Percentiles rank a stretch among this genome's conserved stretches.
Evolutionary conservation across 495 filamentous ascomycete genomes (phyloP).

Genomic region (Penicillium mononematosum): DNA sequence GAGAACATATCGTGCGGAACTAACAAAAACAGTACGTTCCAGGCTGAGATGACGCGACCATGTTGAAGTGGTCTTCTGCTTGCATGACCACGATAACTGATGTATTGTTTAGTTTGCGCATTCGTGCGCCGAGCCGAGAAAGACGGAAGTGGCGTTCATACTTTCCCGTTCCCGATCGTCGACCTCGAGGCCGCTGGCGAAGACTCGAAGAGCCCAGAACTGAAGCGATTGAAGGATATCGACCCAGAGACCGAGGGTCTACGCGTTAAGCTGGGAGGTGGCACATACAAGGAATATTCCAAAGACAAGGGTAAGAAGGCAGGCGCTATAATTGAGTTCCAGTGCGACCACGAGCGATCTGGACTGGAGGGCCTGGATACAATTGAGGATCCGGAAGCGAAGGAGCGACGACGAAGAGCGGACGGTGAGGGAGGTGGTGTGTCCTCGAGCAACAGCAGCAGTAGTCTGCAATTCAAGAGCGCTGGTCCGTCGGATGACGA

Average conservation of each 20-base stretch:
- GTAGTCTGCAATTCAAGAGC: slow-evolving; percentile 68
- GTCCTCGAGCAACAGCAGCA: slow-evolving; percentile 13
- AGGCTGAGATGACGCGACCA: neutral
- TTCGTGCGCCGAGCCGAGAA: slow-evolving; percentile 54
- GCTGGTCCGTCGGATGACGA: slow-evolving; percentile 57
- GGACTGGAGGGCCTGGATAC: slow-evolving; percentile 66
- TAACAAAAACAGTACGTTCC: slow-evolving; percentile 41
- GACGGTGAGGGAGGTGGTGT: slow-evolving; percentile 29
- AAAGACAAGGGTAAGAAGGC: slow-evolving; percentile 50
- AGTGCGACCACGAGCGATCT: slow-evolving; percentile 67
- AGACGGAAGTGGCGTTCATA: slow-evolving; percentile 36
- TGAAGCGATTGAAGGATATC: slow-evolving; percentile 59
- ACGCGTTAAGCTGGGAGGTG: slow-evolving; percentile 67
- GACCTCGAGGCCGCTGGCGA: slow-evolving; percentile 59
- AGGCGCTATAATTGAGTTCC: slow-evolving; percentile 75
- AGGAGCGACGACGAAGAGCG: slow-evolving; percentile 26
- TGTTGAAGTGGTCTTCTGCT: neutral
- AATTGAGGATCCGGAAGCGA: slow-evolving; percentile 31
- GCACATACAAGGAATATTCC: slow-evolving; percentile 49
- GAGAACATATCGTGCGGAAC: slow-evolving; percentile 60
- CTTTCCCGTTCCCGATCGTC: slow-evolving; percentile 59
- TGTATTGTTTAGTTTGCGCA: slow-evolving; percentile 65
- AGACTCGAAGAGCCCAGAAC: slow-evolving; percentile 56
- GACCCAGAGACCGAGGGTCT: slow-evolving; percentile 69
- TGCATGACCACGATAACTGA: slow-evolving; percentile 9